phyloP scores from a whole-genome alignment of 805 yeast genomes.

The Saturnispora saitoi region DNA sequence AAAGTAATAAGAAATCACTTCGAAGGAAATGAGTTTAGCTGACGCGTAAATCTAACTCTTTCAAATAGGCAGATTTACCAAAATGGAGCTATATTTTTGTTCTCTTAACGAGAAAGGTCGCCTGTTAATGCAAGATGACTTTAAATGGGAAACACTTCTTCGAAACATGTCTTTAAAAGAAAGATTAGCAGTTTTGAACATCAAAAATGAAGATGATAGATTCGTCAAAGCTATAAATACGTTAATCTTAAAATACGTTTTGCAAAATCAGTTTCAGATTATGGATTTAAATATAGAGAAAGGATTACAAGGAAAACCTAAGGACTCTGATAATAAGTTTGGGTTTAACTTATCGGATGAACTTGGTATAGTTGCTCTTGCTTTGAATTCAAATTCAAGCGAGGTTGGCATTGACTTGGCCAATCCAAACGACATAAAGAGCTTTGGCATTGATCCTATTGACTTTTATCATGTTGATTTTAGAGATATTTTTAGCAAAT shows the following conservation, averaged over 20 bases:
- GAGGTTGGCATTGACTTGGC: slow-evolving; percentile 45
- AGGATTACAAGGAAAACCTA: slow-evolving; percentile 52
- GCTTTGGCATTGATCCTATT: slow-evolving; percentile 12
- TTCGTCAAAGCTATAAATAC: slow-evolving; percentile 35
- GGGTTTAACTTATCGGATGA: slow-evolving; percentile 58
- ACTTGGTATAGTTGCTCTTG: slow-evolving; percentile 39
- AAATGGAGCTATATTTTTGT: slow-evolving; percentile 4
- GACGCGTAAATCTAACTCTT: background rate
- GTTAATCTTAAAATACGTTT: slow-evolving; percentile 37
- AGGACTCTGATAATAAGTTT: slow-evolving; percentile 23
- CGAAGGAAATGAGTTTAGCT: background rate
- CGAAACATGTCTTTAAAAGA: slow-evolving; percentile 22
- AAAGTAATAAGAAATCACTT: background rate
- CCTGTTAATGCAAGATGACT: slow-evolving; percentile 12
- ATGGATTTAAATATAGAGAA: slow-evolving; percentile 21
- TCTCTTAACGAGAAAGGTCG: background rate
- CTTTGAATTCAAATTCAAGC: slow-evolving; percentile 25
- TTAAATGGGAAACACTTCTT: slow-evolving; percentile 12
- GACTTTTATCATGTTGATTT: slow-evolving; percentile 23
- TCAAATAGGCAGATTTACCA: background rate
- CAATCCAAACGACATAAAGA: slow-evolving; percentile 25
- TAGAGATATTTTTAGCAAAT: slow-evolving; percentile 22
- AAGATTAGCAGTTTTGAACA: slow-evolving; percentile 35
- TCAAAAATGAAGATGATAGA: slow-evolving; percentile 30
- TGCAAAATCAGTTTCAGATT: slow-evolving; percentile 23